Percentiles rank a stretch among this genome's conserved stretches.
Conservation (phyloP, 2,329 filamentous ascomycete species). For the Fusarium pilosicola region DNA sequence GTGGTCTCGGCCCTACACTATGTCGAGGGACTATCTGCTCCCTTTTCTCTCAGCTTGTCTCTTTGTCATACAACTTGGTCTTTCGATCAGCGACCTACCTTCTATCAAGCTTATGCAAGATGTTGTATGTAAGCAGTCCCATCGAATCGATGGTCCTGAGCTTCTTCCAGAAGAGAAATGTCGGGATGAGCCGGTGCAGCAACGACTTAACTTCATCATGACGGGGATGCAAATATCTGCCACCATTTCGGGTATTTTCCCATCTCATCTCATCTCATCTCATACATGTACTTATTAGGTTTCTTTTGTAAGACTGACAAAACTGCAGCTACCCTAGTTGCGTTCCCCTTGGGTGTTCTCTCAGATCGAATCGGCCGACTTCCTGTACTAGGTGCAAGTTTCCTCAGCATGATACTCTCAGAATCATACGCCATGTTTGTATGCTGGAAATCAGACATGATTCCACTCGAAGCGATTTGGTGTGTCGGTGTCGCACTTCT, state of each 20-base stretch:
- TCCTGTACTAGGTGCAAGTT: slow-evolving; percentile 39
- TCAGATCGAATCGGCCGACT: slow-evolving; percentile 40
- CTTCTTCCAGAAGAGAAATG: slow-evolving; percentile 35
- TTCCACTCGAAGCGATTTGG: slow-evolving; percentile 42
- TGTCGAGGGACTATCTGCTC: slow-evolving; percentile 28
- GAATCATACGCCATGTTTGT: slow-evolving; percentile 37
- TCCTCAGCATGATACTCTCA: slow-evolving; percentile 39
- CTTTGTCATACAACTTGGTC: slow-evolving; percentile 41
- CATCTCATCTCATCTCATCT: background rate
- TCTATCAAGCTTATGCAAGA: slow-evolving; percentile 40
- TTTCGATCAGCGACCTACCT: slow-evolving; percentile 38
- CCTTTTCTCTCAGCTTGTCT: slow-evolving; percentile 37
- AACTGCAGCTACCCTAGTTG: slow-evolving; percentile 33
- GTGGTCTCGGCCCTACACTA: slow-evolving; percentile 15
- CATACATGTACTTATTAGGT: background rate
- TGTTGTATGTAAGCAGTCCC: slow-evolving; percentile 37
- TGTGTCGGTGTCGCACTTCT: slow-evolving; percentile 35
- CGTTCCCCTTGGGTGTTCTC: slow-evolving; percentile 36
- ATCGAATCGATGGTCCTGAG: background rate
- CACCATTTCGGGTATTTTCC: slow-evolving; percentile 28
- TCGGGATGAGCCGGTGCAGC: slow-evolving; percentile 32
- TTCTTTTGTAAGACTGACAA: background rate
- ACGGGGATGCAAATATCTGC: slow-evolving; percentile 36
- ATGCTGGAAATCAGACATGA: slow-evolving; percentile 26
- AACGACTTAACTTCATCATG: slow-evolving; percentile 33